Conservation (phyloP, 1,284 basidiomycete genomes). For the Baeospora myosura region DNA sequence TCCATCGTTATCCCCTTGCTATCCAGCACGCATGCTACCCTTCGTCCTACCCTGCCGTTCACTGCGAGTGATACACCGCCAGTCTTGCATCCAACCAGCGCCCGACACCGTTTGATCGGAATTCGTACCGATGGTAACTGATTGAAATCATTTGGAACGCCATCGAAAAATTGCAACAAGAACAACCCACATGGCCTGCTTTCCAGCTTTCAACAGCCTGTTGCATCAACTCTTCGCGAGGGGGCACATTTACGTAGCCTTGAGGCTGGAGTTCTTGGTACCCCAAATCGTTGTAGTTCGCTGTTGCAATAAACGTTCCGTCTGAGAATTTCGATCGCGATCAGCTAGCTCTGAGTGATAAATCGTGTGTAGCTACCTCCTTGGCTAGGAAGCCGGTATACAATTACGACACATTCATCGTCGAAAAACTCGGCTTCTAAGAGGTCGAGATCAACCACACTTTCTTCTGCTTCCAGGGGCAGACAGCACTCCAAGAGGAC, state of each 20-base stretch:
- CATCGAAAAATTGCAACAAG: constrained; percentile 2
- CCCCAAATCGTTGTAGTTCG: constrained; percentile 49
- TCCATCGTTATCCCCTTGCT: constrained; percentile 54
- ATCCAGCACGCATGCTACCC: constrained; percentile 69
- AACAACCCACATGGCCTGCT: constrained; percentile 41
- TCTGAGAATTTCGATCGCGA: constrained; percentile 29
- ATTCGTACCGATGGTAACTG: constrained; percentile 42
- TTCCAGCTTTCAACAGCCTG: constrained; percentile 47
- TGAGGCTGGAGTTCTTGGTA: constrained; percentile 48
- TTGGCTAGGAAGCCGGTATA: constrained; percentile 40
- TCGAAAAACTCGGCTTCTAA: constrained; percentile 72
- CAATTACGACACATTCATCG: constrained; percentile 56
- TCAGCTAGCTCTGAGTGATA: too few species aligned
- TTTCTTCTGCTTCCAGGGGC: constrained; percentile 30
- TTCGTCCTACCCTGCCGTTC: constrained; percentile 66
- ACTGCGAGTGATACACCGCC: constrained; percentile 55
- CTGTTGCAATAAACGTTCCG: constrained; percentile 47
- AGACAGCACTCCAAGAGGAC: constrained; percentile 46
- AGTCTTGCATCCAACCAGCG: constrained; percentile 41
- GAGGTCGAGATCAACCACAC: constrained; percentile 38
- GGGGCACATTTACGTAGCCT: constrained; percentile 31
- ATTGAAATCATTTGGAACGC: constrained; percentile 3
- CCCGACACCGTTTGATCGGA: constrained; percentile 52
- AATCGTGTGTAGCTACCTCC: constrained; percentile 40
- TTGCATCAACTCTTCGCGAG: constrained; percentile 57